Conservation (phyloP, 2,329 filamentous ascomycete species). For the Thielaviopsis punctulata region DNA sequence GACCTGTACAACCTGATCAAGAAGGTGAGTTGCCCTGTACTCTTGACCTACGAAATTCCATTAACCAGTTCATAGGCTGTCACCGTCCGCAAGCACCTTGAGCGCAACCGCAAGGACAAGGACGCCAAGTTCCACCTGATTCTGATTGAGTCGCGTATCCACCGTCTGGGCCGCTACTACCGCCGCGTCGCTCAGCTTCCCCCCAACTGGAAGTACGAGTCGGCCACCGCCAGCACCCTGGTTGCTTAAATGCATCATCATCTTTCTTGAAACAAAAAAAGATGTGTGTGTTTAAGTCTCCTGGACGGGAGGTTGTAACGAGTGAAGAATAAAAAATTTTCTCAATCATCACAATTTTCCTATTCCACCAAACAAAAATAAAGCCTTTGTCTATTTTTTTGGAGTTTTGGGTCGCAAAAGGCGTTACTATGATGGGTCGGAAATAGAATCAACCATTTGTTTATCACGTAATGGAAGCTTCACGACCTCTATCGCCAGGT, state of each 20-base stretch:
- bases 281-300: conserved; percentile 11
- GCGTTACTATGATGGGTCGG: conserved; percentile 1
- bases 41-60: not conserved
- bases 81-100: conserved; percentile 98
- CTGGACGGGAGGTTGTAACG: conserved; percentile 6
- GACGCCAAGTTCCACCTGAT: conserved; percentile 99
- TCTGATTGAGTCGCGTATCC: conserved; percentile 99
- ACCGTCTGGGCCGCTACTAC: conserved; percentile 99
- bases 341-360: conserved; percentile 8
- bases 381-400: not conserved
- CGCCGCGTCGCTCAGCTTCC: conserved; percentile 77
- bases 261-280: conserved; percentile 3
- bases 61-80: conserved; percentile 48
- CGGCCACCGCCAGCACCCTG: conserved; percentile 83
- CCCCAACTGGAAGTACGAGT: conserved; percentile 98
- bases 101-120: conserved; percentile 99
- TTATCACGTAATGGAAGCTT: conserved; percentile 3
- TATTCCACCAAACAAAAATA: conserved; percentile 3
- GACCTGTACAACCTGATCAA: conserved; percentile 99
- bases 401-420: conserved; percentile 1
- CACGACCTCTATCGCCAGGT: not conserved
- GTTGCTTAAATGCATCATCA: conserved; percentile 50
- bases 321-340: conserved; percentile 11
- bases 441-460: conserved; percentile 7
- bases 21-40: conserved; percentile 49